Evolutionary conservation across 73 alveolate species (phyloP).

Genomic region (Tetrahymena thermophila): DNA sequence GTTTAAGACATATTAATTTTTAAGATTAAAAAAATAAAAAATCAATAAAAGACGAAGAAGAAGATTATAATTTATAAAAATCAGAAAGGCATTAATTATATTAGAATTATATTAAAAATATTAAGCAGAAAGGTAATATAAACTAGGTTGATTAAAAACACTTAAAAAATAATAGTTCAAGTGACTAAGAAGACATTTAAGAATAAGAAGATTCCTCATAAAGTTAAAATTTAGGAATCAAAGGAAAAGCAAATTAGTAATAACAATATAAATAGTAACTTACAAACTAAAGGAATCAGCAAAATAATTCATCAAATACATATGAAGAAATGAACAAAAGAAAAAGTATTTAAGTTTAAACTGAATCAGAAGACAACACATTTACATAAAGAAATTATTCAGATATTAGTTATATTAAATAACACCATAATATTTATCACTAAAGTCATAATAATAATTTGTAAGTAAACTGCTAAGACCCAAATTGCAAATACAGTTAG

Average conservation of each 20-base stretch:
- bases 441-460: background rate
- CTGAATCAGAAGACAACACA: background rate
- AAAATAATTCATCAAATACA: background rate
- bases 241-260: background rate
- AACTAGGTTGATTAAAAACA: background rate
- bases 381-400: background rate
- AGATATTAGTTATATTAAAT: background rate
- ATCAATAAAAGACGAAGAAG: background rate
- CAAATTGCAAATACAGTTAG: background rate
- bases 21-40: background rate
- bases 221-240: too few relatives aligned
- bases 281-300: background rate
- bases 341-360: background rate
- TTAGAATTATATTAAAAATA: background rate
- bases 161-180: background rate
- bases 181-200: background rate
- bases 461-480: background rate
- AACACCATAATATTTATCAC: background rate
- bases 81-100: background rate
- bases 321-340: background rate
- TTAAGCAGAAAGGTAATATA: background rate
- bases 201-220: background rate
- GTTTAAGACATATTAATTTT: background rate
- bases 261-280: background rate
- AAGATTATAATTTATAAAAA: background rate